Evolutionary conservation across 495 filamentous ascomycete genomes (phyloP).

Genomic region (Schizothecium vesticola): DNA sequence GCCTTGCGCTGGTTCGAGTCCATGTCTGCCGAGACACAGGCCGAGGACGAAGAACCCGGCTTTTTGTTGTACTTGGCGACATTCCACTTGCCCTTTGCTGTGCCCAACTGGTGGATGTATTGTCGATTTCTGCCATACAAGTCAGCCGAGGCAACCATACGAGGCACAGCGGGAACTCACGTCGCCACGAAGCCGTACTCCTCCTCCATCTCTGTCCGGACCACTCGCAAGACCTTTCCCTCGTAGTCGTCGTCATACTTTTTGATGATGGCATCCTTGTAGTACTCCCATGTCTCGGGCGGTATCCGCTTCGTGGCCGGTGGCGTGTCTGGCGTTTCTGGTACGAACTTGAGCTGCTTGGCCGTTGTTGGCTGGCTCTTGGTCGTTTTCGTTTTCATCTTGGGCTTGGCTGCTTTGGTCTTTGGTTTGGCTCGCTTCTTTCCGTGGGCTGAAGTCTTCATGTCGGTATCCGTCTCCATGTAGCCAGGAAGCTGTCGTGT

Average conservation of each 20-base stretch:
- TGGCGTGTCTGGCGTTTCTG: not conserved
- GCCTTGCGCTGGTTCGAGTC: not conserved
- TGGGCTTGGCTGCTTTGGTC: not conserved
- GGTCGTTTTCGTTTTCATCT: not conserved
- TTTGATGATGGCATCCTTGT: slow-evolving; percentile 10
- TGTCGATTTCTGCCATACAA: slow-evolving; percentile 16
- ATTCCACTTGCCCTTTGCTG: slow-evolving; percentile 6
- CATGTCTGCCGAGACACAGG: not conserved
- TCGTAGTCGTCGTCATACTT: slow-evolving; percentile 4
- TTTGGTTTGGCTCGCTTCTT: not conserved
- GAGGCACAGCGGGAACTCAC: slow-evolving; percentile 11
- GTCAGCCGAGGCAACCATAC: not conserved
- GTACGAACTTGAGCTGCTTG: slow-evolving; percentile 2
- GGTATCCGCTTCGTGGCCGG: slow-evolving; percentile 7
- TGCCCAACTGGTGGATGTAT: slow-evolving; percentile 12
- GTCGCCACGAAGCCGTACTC: slow-evolving; percentile 24
- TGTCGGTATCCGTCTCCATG: not conserved
- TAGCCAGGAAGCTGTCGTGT: not conserved
- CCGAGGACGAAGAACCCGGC: not conserved
- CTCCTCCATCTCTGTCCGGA: slow-evolving; percentile 19
- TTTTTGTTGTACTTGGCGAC: slow-evolving; percentile 17
- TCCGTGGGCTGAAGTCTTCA: not conserved
- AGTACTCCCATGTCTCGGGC: slow-evolving; percentile 4
- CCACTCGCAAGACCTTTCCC: slow-evolving; percentile 5
- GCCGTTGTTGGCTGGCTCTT: not conserved